phyloP scores from a whole-genome alignment of 441 rosid species.

The Erysimum cheiri region DNA sequence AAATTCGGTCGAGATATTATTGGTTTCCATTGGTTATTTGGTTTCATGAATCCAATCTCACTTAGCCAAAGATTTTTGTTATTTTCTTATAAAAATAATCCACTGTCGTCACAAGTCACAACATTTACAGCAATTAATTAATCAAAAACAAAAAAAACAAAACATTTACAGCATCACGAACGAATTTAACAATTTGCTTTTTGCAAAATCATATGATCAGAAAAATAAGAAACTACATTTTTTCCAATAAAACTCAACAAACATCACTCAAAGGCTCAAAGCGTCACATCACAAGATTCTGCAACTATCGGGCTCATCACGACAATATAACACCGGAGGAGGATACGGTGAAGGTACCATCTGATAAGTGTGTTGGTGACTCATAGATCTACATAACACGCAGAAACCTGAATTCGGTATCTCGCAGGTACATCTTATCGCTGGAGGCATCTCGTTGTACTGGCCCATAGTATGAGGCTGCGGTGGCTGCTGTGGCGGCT shows the following conservation, averaged over 20 bases:
- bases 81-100: not conserved
- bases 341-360: slow-evolving; percentile 1
- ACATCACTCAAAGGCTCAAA: not conserved
- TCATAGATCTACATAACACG: slow-evolving; percentile 34
- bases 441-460: slow-evolving; percentile 31
- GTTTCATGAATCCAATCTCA: not conserved
- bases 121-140: not conserved
- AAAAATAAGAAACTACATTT: not conserved
- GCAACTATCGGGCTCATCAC: slow-evolving; percentile 30
- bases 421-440: slow-evolving; percentile 39
- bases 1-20: not conserved
- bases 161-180: slow-evolving; percentile 24
- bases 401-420: slow-evolving; percentile 39
- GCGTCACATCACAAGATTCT: slow-evolving; percentile 34
- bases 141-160: not conserved
- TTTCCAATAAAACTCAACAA: not conserved
- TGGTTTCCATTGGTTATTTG: not conserved
- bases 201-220: not conserved
- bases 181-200: not conserved
- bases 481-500: slow-evolving; percentile 17
- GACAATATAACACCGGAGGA: slow-evolving; percentile 20
- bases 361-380: slow-evolving; percentile 1
- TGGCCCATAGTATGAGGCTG: not conserved
- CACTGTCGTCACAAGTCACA: slow-evolving; percentile 17
- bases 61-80: not conserved